These are phyloP conservation scores for Entomophthora muscae DNA, from an alignment of 371 early-diverging fungal species.

Conservation along the genomic window DNA sequence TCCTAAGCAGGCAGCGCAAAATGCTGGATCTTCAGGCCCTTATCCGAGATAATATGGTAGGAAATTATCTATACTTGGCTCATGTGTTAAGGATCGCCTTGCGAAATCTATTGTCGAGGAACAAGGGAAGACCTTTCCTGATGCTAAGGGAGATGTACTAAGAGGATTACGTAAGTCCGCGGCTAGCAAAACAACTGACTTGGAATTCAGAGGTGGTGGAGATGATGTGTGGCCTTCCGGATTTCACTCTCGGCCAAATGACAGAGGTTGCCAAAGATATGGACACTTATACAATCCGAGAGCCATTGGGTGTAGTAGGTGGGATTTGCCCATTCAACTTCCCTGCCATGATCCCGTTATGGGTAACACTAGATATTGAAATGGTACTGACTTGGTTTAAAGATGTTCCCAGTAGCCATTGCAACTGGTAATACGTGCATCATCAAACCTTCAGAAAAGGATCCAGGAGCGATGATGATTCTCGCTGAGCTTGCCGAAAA, in stretches of 20 bases:
- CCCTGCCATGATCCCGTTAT: conserved; percentile 85
- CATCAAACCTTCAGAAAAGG: conserved; percentile 89
- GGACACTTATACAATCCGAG: conserved; percentile 89
- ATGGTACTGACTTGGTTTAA: conserved; percentile 17
- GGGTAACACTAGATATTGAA: background rate
- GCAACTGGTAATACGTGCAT: conserved; percentile 78
- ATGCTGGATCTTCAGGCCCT: conserved; percentile 84
- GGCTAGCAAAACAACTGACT: background rate
- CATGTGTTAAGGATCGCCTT: conserved; percentile 33
- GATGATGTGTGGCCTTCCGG: conserved; percentile 62
- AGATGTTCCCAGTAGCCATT: conserved; percentile 94
- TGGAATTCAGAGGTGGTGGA: conserved; percentile 60
- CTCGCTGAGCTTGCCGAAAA: conserved; percentile 76
- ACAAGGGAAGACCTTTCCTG: conserved; percentile 89
- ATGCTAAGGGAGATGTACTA: conserved; percentile 83
- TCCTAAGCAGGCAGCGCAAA: conserved; percentile 68
- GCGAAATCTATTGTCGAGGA: conserved; percentile 76
- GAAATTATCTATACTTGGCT: background rate
- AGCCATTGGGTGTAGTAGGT: conserved; percentile 89
- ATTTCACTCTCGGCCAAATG: conserved; percentile 63
- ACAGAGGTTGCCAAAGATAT: conserved; percentile 80
- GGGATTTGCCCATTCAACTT: conserved; percentile 95
- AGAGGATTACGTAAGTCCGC: conserved; percentile 41
- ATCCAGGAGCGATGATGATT: conserved; percentile 90
- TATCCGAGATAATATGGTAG: conserved; percentile 56